Evolutionary conservation across 2,329 filamentous ascomycete species (phyloP).

Genomic region (Pyricularia sp.): DNA sequence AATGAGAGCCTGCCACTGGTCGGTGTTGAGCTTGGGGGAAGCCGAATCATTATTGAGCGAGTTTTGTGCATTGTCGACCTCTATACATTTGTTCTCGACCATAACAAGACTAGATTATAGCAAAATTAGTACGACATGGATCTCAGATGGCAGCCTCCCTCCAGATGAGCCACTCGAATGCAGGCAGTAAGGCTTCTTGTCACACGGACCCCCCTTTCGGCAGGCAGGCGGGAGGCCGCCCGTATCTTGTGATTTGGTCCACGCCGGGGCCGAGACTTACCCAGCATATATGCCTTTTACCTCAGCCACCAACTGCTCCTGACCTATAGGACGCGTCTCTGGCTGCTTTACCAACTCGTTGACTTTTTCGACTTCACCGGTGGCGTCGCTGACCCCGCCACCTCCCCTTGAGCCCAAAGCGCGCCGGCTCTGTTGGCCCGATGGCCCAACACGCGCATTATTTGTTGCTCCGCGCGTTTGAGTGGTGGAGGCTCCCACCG

Average conservation of each 20-base stretch:
- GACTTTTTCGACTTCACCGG: not conserved
- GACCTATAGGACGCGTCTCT: slow-evolving; percentile 59
- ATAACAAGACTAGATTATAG: slow-evolving; percentile 48
- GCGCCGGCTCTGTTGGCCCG: not conserved
- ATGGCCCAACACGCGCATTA: not conserved
- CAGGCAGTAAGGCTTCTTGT: no score
- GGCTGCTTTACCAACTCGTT: slow-evolving; percentile 33
- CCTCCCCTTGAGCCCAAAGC: not conserved
- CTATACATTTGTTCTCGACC: slow-evolving; percentile 81
- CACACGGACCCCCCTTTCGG: no score
- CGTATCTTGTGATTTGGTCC: no score
- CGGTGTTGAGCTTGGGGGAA: slow-evolving; percentile 37
- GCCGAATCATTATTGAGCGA: slow-evolving; percentile 31
- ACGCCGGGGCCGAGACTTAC: not conserved
- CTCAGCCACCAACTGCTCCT: slow-evolving; percentile 71
- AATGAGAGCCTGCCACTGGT: no score
- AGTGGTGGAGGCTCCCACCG: no score
- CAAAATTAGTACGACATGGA: not conserved
- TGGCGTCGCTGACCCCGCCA: not conserved
- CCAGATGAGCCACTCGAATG: no score
- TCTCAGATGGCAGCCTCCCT: no score
- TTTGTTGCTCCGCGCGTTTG: not conserved
- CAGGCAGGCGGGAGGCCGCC: no score
- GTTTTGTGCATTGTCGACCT: slow-evolving; percentile 58
- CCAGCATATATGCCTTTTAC: slow-evolving; percentile 79